These are phyloP conservation scores for Vitis amurensis DNA, from an alignment of 164 flowering plant genomes.

Conservation along the genomic window DNA sequence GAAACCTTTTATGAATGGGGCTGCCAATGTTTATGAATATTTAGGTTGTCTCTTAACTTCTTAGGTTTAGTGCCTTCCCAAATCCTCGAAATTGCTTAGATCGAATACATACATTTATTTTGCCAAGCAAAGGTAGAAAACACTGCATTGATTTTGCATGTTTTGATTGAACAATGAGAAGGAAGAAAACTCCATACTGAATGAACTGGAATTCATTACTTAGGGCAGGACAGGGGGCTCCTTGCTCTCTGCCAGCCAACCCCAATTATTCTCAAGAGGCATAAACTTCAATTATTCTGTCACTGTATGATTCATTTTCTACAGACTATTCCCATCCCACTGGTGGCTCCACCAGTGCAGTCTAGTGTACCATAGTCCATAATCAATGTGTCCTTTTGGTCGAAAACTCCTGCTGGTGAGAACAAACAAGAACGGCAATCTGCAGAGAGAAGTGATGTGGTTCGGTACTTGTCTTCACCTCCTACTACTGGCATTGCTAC, in stretches of 20 bases:
- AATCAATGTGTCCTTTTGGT: constrained; percentile 15
- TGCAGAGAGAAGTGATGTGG: constrained; percentile 53
- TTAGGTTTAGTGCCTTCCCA: not conserved
- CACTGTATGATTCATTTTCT: constrained; percentile 33
- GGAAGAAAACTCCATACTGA: not conserved
- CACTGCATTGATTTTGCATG: no score
- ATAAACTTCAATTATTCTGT: not conserved
- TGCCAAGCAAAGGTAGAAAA: not conserved
- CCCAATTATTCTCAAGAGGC: not conserved
- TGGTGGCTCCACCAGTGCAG: constrained; percentile 38
- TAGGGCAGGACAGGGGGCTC: no score
- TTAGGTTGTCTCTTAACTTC: no score
- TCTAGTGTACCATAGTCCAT: constrained; percentile 49
- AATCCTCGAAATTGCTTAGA: not conserved
- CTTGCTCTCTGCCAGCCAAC: no score
- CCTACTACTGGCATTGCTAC: constrained; percentile 80
- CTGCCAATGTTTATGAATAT: no score
- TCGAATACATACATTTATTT: not conserved
- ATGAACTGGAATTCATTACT: no score
- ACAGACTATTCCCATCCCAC: constrained; percentile 66
- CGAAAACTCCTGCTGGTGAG: constrained; percentile 27
- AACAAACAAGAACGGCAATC: constrained; percentile 55
- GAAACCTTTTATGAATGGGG: no score
- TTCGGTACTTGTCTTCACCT: constrained; percentile 65
- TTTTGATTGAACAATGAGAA: not conserved